Percentiles rank a stretch among this genome's conserved stretches.
Conservation (phyloP, 805 yeast species). For the Pichia membranifaciens region DNA sequence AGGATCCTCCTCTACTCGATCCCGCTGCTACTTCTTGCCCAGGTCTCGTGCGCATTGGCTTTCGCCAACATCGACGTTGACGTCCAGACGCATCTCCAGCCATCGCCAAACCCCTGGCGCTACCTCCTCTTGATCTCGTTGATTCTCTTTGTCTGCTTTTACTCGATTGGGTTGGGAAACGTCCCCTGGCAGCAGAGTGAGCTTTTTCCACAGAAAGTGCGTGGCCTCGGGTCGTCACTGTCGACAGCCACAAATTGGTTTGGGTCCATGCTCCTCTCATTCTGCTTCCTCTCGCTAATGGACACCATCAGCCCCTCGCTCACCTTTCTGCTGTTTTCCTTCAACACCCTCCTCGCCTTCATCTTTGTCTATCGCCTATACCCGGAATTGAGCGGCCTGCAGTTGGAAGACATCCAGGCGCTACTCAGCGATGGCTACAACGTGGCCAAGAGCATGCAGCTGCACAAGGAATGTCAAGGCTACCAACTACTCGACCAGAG, state of each 20-base stretch:
- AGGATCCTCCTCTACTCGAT: conserved; percentile 40
- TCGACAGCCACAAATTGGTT: conserved; percentile 40
- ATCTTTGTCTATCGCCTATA: conserved; percentile 41
- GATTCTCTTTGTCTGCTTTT: conserved; percentile 45
- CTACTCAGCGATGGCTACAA: conserved; percentile 44
- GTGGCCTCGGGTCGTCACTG: conserved; percentile 43
- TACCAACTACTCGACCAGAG: background rate
- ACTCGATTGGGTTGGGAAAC: conserved; percentile 51
- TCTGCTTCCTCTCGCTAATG: conserved; percentile 49
- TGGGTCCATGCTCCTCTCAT: conserved; percentile 47
- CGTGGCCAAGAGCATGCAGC: conserved; percentile 35
- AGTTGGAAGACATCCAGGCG: conserved; percentile 45
- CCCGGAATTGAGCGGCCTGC: conserved; percentile 49
- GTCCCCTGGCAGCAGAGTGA: conserved; percentile 58
- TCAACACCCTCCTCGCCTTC: conserved; percentile 38
- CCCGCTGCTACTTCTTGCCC: conserved; percentile 41
- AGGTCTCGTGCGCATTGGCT: conserved; percentile 47
- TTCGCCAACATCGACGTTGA: conserved; percentile 39
- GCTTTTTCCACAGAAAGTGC: conserved; percentile 48
- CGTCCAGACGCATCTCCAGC: conserved; percentile 21
- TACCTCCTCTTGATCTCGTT: conserved; percentile 39
- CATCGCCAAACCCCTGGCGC: conserved; percentile 34
- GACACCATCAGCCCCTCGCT: conserved; percentile 47
- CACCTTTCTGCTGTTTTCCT: conserved; percentile 43
- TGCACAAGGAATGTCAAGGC: conserved; percentile 16